A percentile compares a stretch with the other conserved stretches of the same genome.
Evolutionary conservation across 2,329 filamentous ascomycete genomes (phyloP).

Genomic region (Botrytis fragariae): DNA sequence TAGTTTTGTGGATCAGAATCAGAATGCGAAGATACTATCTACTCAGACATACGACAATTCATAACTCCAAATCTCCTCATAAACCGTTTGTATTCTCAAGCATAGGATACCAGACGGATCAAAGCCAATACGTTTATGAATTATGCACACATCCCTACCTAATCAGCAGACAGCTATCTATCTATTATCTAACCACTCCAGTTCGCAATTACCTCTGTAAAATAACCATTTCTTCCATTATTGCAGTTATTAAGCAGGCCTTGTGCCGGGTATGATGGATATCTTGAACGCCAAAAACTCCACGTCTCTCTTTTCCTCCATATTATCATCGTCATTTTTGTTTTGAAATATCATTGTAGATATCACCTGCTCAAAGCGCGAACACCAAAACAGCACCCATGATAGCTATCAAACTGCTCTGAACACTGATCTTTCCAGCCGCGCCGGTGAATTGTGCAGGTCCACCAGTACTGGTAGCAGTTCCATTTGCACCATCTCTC

Average conservation of each 20-base stretch:
- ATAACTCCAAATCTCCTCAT: background rate
- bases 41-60: background rate
- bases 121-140: background rate
- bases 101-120: background rate
- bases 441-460: slow-evolving; percentile 16
- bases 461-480: slow-evolving; percentile 2
- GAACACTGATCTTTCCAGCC: background rate
- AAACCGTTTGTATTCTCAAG: background rate
- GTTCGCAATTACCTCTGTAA: background rate
- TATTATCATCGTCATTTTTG: background rate
- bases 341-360: background rate
- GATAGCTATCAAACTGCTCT: background rate
- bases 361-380: background rate
- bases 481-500: background rate
- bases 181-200: background rate
- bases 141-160: background rate
- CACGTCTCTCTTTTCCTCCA: background rate
- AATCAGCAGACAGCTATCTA: background rate
- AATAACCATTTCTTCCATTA: background rate
- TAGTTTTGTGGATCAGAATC: background rate
- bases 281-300: slow-evolving; percentile 7
- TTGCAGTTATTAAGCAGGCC: background rate
- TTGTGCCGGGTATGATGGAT: background rate
- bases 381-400: background rate
- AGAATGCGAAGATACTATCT: background rate